A percentile compares a stretch with the other conserved stretches of the same genome.
phyloP scores from a whole-genome alignment of 352 stramenopile species.

The Pythium biforme region DNA sequence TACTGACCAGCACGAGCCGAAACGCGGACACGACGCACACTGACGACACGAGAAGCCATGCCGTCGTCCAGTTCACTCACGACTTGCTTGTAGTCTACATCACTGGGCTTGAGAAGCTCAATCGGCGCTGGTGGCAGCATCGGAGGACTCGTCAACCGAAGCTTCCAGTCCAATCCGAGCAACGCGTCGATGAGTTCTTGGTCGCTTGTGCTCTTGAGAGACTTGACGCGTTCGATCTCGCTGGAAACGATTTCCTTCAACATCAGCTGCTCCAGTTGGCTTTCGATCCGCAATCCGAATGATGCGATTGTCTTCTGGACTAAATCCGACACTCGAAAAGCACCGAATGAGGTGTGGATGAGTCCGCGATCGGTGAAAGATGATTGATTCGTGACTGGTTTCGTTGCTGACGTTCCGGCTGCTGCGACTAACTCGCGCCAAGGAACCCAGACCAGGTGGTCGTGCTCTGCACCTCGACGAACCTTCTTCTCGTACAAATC shows the following conservation, averaged over 20 bases:
- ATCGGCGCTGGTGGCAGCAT: neutral
- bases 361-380: neutral
- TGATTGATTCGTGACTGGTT: neutral
- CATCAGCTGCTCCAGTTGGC: constrained; percentile 1
- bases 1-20: neutral
- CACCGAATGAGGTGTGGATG: neutral
- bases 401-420: neutral
- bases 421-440: neutral
- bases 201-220: neutral
- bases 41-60: neutral
- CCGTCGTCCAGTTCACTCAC: neutral
- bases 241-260: neutral
- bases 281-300: neutral
- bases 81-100: neutral
- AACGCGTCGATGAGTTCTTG: neutral
- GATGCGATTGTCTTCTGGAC: neutral
- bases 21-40: neutral
- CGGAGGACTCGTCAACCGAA: constrained; percentile 1
- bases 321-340: constrained; percentile 1
- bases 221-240: neutral
- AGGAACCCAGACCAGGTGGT: constrained; percentile 3
- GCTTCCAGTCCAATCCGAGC: constrained; percentile 2
- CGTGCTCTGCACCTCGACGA: constrained; percentile 6
- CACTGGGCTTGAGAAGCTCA: neutral
- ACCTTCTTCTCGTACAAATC: constrained; percentile 4